Percentiles rank a stretch among this genome's conserved stretches.
Conservation (phyloP, 768 basidiomycete species). For the Lactarius pseudohatsudake region DNA sequence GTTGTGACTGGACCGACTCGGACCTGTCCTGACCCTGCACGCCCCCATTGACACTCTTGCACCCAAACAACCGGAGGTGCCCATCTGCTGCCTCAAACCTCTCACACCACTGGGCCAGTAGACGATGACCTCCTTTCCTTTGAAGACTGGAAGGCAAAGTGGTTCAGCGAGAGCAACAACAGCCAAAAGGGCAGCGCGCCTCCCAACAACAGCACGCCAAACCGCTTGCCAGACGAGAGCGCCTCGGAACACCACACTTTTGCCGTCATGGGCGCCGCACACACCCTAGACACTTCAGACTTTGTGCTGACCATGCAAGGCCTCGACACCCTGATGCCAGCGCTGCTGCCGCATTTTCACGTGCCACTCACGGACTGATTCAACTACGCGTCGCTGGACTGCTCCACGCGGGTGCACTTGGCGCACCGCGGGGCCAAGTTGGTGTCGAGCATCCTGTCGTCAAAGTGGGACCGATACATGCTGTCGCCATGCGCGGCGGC, state of each 20-base stretch:
- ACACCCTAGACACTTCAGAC: not conserved
- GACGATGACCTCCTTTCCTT: constrained; percentile 77
- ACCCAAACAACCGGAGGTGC: constrained; percentile 52
- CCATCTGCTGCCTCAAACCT: constrained; percentile 69
- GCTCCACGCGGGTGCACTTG: constrained; percentile 87
- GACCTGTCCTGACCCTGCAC: no score
- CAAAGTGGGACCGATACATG: constrained; percentile 95
- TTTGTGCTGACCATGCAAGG: not conserved
- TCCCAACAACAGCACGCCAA: constrained; percentile 11
- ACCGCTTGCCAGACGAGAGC: constrained; percentile 4
- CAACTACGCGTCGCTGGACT: constrained; percentile 93
- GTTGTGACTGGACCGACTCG: no score
- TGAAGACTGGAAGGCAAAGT: constrained; percentile 85
- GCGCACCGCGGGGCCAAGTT: no score
- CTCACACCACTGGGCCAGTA: constrained; percentile 39
- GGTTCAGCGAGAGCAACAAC: constrained; percentile 42
- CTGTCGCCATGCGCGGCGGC: constrained; percentile 79
- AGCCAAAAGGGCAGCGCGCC: constrained; percentile 31
- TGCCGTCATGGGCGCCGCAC: not conserved
- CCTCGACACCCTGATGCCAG: constrained; percentile 34
- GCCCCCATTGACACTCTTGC: constrained; percentile 51
- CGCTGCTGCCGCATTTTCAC: constrained; percentile 56
- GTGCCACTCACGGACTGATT: constrained; percentile 84
- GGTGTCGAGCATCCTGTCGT: constrained; percentile 79
- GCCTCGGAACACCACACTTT: not conserved